Percentiles rank a stretch among this genome's conserved stretches.
Evolutionary conservation across 371 early-diverging fungal species (phyloP).

Genomic region (Phascolomyces articulosus): DNA sequence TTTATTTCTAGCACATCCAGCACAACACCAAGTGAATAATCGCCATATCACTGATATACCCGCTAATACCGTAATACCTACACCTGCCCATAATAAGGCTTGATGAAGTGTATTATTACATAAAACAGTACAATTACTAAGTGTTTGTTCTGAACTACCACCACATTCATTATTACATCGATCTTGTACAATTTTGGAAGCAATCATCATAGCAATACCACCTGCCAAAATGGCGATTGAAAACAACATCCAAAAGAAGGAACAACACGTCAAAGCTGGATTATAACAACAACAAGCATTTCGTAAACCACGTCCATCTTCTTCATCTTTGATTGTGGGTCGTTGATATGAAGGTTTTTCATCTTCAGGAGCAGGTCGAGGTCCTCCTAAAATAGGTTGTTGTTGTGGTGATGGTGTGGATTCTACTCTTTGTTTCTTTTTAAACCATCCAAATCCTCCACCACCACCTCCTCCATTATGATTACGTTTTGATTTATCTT

Average conservation of each 20-base stretch:
- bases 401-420: conserved; percentile 1
- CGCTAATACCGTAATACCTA: conserved; percentile 23
- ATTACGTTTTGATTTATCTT: not conserved
- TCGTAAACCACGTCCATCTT: conserved; percentile 6
- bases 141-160: not conserved
- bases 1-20: conserved; percentile 21
- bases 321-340: conserved; percentile 3
- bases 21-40: conserved; percentile 26
- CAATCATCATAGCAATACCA: conserved; percentile 28
- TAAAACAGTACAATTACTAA: not conserved
- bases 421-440: conserved; percentile 9
- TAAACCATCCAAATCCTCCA: conserved; percentile 2
- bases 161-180: conserved; percentile 22
- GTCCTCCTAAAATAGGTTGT: not conserved
- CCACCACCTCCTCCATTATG: not conserved
- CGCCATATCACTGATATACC: conserved; percentile 29
- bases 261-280: conserved; percentile 30
- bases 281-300: conserved; percentile 21
- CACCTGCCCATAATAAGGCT: conserved; percentile 29
- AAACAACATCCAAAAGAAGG: conserved; percentile 31
- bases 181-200: conserved; percentile 22
- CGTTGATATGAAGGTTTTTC: conserved; percentile 20
- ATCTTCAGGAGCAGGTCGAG: conserved; percentile 17
- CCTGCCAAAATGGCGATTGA: conserved; percentile 22
- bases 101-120: conserved; percentile 21